phyloP scores from a whole-genome alignment of 2,329 filamentous ascomycete species.

The Ambrosiella beaveri region DNA sequence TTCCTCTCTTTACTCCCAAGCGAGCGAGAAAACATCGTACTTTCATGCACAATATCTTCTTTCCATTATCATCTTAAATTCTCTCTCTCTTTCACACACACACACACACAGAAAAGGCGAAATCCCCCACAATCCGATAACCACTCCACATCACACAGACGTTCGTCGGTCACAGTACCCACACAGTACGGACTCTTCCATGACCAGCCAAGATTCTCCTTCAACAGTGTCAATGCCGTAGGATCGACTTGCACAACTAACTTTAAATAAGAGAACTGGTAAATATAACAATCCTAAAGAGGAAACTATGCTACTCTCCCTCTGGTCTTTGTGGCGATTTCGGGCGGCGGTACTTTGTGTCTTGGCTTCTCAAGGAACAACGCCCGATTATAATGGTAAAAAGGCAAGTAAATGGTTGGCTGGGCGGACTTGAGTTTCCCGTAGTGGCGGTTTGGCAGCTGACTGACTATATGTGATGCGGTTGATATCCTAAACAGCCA shows the following conservation, averaged over 20 bases:
- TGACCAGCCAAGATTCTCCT: not conserved
- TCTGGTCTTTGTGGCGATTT: not conserved
- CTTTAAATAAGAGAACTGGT: not conserved
- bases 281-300: not conserved
- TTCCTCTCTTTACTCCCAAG: no score
- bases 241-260: not conserved
- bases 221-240: not conserved
- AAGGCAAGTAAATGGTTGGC: not conserved
- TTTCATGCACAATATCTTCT: not conserved
- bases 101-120: no score
- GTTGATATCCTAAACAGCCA: no score
- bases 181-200: not conserved
- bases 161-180: not conserved
- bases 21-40: not conserved
- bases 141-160: not conserved
- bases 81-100: not conserved
- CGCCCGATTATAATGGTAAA: not conserved
- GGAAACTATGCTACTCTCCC: not conserved
- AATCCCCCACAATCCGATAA: not conserved
- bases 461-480: no score
- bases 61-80: not conserved
- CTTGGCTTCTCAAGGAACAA: not conserved
- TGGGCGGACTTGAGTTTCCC: no score
- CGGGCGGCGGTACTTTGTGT: not conserved
- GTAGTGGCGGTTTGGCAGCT: no score